Evolutionary conservation across 169 alveolate species (phyloP).

Genomic region (Plasmodium knowlesi): DNA sequence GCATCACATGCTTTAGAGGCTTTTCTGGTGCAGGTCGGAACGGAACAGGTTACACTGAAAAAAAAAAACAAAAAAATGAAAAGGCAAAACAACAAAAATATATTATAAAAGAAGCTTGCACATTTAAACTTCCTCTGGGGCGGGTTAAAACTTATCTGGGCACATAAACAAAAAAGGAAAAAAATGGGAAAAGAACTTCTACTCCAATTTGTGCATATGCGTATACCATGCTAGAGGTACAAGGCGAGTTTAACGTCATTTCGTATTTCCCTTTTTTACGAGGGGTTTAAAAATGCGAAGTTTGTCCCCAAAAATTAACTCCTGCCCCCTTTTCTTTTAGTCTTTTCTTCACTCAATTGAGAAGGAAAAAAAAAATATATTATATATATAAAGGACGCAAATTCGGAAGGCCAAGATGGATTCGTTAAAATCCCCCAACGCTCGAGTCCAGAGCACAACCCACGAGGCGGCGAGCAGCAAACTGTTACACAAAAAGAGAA

Average conservation of each 20-base stretch:
- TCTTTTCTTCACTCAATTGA: neutral
- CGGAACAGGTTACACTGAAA: neutral
- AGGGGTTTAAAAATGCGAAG: neutral
- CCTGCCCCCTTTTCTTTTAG: neutral
- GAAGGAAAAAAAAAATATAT: neutral
- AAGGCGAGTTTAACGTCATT: neutral
- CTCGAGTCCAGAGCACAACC: slow-evolving; percentile 69
- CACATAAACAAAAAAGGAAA: neutral
- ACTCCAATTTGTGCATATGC: neutral
- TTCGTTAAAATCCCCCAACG: slow-evolving; percentile 10
- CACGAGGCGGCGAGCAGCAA: slow-evolving; percentile 78
- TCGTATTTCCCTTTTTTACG: neutral
- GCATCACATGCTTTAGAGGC: neutral
- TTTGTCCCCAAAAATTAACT: neutral
- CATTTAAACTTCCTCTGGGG: neutral
- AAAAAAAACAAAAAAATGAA: neutral
- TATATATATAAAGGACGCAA: neutral
- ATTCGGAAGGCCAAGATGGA: slow-evolving; percentile 2
- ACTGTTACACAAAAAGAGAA: slow-evolving; percentile 39
- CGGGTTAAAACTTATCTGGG: neutral
- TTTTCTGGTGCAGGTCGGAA: neutral
- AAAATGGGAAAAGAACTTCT: neutral
- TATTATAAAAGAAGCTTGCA: neutral
- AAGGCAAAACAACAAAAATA: neutral
- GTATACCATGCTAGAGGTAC: neutral